Evolutionary conservation across 352 stramenopile genomes (phyloP).

Genomic region (Globisporangium cederbergense): DNA sequence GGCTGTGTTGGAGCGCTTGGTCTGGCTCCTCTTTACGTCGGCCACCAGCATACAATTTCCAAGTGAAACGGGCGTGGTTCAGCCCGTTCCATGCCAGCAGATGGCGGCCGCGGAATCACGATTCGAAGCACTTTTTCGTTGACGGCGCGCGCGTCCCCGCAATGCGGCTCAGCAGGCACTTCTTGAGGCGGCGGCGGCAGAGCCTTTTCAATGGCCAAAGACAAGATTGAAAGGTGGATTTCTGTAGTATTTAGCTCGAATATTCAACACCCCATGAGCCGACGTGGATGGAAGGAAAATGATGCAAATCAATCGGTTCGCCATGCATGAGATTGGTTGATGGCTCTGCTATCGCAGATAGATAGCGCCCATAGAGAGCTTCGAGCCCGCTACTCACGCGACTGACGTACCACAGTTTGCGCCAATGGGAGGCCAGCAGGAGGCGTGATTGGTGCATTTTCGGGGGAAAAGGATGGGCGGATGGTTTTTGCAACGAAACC

Average conservation of each 20-base stretch:
- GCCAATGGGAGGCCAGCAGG: not conserved
- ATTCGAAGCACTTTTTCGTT: not conserved
- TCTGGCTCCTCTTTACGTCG: conserved; percentile 1
- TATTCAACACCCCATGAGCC: too few species aligned
- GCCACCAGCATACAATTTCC: not conserved
- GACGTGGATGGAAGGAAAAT: not conserved
- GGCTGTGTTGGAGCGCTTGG: not conserved
- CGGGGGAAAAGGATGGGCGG: not conserved
- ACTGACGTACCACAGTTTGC: not conserved
- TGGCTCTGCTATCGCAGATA: too few species aligned
- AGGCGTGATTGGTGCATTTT: not conserved
- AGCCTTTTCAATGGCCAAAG: too few species aligned
- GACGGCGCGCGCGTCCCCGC: not conserved
- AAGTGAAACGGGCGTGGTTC: not conserved
- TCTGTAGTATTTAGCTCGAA: too few species aligned
- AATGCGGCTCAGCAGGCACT: too few species aligned
- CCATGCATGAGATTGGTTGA: not conserved
- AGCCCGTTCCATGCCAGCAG: conserved; percentile 7
- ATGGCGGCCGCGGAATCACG: not conserved
- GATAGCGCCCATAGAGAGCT: not conserved
- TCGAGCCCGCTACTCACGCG: too few species aligned
- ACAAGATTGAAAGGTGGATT: too few species aligned
- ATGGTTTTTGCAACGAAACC: not conserved
- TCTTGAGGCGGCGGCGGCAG: too few species aligned
- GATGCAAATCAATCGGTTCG: not conserved